phyloP scores from a whole-genome alignment of 345 rosid genomes.

The Boechera divaricarpa region DNA sequence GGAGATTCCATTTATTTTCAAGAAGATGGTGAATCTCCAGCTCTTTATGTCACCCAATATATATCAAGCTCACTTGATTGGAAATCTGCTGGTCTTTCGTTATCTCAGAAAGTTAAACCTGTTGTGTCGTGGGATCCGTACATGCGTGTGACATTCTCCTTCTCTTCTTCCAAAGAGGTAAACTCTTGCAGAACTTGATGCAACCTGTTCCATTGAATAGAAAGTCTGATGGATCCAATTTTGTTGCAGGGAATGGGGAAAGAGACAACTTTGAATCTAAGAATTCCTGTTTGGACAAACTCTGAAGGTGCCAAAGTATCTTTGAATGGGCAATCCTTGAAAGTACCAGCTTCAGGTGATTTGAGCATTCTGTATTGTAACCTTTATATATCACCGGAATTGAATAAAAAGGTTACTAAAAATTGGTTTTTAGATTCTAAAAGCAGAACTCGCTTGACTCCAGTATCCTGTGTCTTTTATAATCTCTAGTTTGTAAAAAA shows the following conservation, averaged over 20 bases:
- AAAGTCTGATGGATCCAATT: constrained; percentile 25
- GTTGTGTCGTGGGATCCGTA: constrained; percentile 70
- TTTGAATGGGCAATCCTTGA: constrained; percentile 58
- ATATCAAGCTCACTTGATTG: constrained; percentile 79
- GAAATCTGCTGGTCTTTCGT: constrained; percentile 58
- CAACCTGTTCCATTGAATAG: not conserved
- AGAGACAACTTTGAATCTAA: constrained; percentile 68
- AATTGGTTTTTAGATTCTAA: not conserved
- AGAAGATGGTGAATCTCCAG: constrained; percentile 66
- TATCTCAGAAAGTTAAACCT: constrained; percentile 72
- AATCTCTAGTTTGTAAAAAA: constrained; percentile 16
- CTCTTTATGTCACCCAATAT: constrained; percentile 79
- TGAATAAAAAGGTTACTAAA: not conserved
- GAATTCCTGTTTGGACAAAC: constrained; percentile 77
- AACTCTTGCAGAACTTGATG: constrained; percentile 2
- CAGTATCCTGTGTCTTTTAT: not conserved
- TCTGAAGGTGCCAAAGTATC: constrained; percentile 62
- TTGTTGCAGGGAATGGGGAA: constrained; percentile 53
- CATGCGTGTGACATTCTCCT: constrained; percentile 57
- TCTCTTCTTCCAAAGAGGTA: constrained; percentile 58
- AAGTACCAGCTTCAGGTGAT: constrained; percentile 72
- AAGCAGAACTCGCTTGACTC: not conserved
- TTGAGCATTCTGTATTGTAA: not conserved
- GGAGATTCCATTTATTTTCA: constrained; percentile 96
- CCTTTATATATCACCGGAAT: not conserved